These are phyloP conservation scores for Simmondsia chinensis DNA, from an alignment of 148 eudicot species.

Conservation along the genomic window DNA sequence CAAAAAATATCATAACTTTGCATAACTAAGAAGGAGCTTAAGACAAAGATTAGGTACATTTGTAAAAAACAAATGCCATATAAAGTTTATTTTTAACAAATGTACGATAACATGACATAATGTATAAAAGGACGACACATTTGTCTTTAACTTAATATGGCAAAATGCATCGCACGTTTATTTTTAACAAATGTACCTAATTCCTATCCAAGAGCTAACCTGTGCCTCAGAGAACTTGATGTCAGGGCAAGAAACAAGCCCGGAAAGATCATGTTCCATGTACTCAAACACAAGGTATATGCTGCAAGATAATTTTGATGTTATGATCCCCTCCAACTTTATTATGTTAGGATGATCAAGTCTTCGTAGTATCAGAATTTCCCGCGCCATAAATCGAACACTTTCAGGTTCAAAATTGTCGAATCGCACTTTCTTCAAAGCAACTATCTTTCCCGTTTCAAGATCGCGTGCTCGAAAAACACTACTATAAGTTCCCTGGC, in stretches of 20 bases:
- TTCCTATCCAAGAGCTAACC: too few relatives aligned
- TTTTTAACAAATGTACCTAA: too few relatives aligned
- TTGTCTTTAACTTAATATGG: too few relatives aligned
- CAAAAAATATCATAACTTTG: too few relatives aligned
- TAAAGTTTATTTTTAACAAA: too few relatives aligned
- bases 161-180: too few relatives aligned
- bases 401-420: slow-evolving; percentile 92
- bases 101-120: too few relatives aligned
- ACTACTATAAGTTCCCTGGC: slow-evolving; percentile 87
- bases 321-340: slow-evolving; percentile 77
- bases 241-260: slow-evolving; percentile 72
- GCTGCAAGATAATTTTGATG: slow-evolving; percentile 74
- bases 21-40: background rate
- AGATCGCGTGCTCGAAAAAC: slow-evolving; percentile 75
- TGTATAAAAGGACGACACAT: too few relatives aligned
- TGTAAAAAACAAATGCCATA: background rate
- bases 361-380: slow-evolving; percentile 69
- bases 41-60: background rate
- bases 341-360: slow-evolving; percentile 87
- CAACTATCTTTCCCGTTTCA: slow-evolving; percentile 70
- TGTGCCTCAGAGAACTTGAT: slow-evolving; percentile 73
- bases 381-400: slow-evolving; percentile 90
- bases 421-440: slow-evolving; percentile 84
- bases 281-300: slow-evolving; percentile 87
- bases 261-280: slow-evolving; percentile 90